Base-by-base conservation (phyloP, 2,329 filamentous ascomycete species). In the Curvularia hawaiiensis region DNA sequence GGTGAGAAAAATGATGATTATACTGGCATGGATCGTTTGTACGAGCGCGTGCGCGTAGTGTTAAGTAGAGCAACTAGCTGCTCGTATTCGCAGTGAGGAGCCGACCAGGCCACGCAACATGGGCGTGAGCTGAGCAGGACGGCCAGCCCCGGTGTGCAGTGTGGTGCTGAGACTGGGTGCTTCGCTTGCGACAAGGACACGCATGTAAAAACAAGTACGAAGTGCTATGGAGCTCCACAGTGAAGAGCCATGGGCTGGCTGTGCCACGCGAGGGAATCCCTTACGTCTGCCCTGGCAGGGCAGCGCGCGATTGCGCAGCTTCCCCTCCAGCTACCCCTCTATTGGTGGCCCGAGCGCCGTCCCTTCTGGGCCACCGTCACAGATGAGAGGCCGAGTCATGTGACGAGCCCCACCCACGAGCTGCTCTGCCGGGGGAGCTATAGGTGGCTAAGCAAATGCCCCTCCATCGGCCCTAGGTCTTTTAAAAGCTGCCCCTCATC, bases 401-500 rank as follows among this genome's bases (percentile, higher is more conserved):
- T 22, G 16, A 30, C 35, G 7, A 24, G 47, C 59, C 56, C 59
- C 59, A 61, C 59, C 44, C 49, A 35, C 26, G 48, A 56, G 47
- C 48, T 59, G 56, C 59, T 52, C 43, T 60, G 44, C 59, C 47
- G 52, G 47, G 54, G 28, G 51, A 58, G 54, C 53, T 61, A 58
- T 56, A 58, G 46, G 52, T 51, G 54, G 56, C 48, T 56, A 56
- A 46, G 45, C 43, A 48, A 44, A 51, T 61, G 52, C 60, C 60
- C 60, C 60, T 57, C 60, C 46, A 62, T 62, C 39, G 39, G 39
- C 46, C 41, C 43, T 50, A 48, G 46, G 26, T 50, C 53, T 57
- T 60, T 58, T 62, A 54, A 60, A 52, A 58, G 51, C 58, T 58
- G 55, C 62, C 59, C 60, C 58, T 64, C 62, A 44, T 55, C 56